Percentiles rank a stretch among this genome's conserved stretches.
These are phyloP conservation scores for Ploettnerulaceae sp. DNA, from an alignment of 2,329 filamentous ascomycete genomes.

Conservation along the genomic window DNA sequence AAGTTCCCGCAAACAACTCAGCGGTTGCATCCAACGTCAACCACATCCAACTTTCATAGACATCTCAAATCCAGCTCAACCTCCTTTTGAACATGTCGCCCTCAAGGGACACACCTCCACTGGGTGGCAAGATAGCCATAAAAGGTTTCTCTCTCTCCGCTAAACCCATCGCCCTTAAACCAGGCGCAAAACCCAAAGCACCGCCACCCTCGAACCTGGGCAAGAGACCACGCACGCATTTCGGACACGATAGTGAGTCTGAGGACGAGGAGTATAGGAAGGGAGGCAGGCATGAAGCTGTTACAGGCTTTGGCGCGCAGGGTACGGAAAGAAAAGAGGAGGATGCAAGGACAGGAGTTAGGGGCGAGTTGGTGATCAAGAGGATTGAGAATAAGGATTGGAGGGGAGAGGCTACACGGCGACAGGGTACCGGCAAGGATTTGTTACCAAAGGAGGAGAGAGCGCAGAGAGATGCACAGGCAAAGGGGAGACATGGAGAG, in stretches of 20 bases:
- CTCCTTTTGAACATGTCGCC: conserved; percentile 23
- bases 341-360: conserved; percentile 13
- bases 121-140: conserved; percentile 31
- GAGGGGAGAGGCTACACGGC: conserved; percentile 46
- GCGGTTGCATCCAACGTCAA: neutral
- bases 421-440: conserved; percentile 44
- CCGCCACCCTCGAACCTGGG: conserved; percentile 31
- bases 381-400: conserved; percentile 57
- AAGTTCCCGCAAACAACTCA: neutral
- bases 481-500: neutral
- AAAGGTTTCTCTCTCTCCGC: conserved; percentile 40
- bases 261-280: conserved; percentile 40
- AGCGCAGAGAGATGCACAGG: conserved; percentile 22
- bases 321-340: conserved; percentile 36
- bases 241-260: conserved; percentile 54
- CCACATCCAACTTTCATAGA: neutral
- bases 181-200: conserved; percentile 25
- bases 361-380: conserved; percentile 51
- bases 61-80: neutral
- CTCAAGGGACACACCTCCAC: conserved; percentile 21
- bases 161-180: conserved; percentile 30
- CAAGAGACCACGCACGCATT: conserved; percentile 39
- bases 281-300: conserved; percentile 39
- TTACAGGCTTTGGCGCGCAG: conserved; percentile 48
- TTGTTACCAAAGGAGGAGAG: conserved; percentile 48